Evolutionary conservation across 139 green algal species (phyloP).

Genomic region (Gonium pectorale): DNA sequence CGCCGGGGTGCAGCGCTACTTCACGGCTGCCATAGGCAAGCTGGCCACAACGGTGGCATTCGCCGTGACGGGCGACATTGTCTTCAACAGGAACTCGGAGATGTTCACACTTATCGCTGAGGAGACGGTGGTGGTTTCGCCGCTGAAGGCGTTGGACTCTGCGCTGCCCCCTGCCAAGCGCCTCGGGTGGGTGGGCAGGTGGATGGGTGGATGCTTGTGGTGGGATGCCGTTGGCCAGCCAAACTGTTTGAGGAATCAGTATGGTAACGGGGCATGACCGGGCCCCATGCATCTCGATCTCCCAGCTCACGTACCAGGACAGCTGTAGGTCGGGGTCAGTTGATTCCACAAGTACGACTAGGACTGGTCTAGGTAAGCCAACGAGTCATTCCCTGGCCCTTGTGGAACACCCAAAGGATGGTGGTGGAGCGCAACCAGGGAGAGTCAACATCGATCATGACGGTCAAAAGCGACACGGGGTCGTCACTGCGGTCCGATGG

Average conservation of each 20-base stretch:
- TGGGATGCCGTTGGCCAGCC: no score
- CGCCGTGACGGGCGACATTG: neutral
- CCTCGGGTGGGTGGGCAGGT: slow-evolving; percentile 5
- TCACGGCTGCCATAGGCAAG: neutral
- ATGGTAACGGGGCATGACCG: no score
- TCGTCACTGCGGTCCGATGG: slow-evolving; percentile 19
- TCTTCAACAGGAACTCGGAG: neutral
- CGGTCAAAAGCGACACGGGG: neutral
- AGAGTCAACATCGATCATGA: slow-evolving; percentile 9
- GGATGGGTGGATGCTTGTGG: no score
- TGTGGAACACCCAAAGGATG: no score
- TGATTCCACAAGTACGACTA: no score
- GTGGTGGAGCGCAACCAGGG: slow-evolving; percentile 6
- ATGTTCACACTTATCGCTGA: neutral
- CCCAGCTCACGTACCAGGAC: no score
- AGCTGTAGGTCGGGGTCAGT: no score
- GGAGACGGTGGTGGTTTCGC: slow-evolving; percentile 9
- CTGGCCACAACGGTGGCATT: neutral
- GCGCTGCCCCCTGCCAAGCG: neutral
- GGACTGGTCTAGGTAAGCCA: no score
- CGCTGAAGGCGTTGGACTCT: slow-evolving; percentile 15
- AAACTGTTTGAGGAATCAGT: no score
- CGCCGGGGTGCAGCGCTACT: no score
- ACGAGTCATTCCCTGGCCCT: no score
- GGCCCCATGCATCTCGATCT: no score